Evolutionary conservation across 2,329 filamentous ascomycete species (phyloP), one percentile per base, ranked within the genome.

Genomic region (Trichoderma lentiforme): DNA sequence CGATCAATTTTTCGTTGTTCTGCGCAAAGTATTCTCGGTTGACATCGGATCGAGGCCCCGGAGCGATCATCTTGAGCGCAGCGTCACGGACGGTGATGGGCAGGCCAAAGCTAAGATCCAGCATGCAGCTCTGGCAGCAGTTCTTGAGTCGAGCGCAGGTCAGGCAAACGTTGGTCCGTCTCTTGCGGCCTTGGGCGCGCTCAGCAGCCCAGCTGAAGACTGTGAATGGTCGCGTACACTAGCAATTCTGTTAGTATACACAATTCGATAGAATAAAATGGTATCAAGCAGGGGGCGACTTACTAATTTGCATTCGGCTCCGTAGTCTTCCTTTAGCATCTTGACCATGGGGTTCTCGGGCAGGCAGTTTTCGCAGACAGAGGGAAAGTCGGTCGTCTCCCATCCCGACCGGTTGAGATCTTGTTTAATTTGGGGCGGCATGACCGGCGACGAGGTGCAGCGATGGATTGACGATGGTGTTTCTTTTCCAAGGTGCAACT

Each of bases 71-170:
- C 85, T 98, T 98, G 74, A 99, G 86, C 6, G 97, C 96, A 3
- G 96, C 96, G 85, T 99, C 96, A 79, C 96, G 91, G 72, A 99
- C 93, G 15, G 95, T 93, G 78, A 99, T 97, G 12, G 96, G 96
- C 32, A 99, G 86, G 28, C 96, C 97, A 79, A 98, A 99, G 14
- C 93, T 95, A 73, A 99, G 85, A 86, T 99, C 96, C 68, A 99
- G 91, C 94, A 98, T 98, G 85, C 96, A 99, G 83, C 92, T 95
- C 85, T 99, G 96, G 80, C 96, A 99, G 85, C 96, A 98, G 85
- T 99, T 99, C 84, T 99, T 99, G 76, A 98, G 87, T 58, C 96
- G 92, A 26, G 96, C 95, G 85, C 96, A 99, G 53, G 96, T 99
- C 28, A 99, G 87, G 82, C 96, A 99, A 78, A 98, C 97, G 78